phyloP scores from a whole-genome alignment of 1,284 basidiomycete genomes.

The Leccinum huronense region DNA sequence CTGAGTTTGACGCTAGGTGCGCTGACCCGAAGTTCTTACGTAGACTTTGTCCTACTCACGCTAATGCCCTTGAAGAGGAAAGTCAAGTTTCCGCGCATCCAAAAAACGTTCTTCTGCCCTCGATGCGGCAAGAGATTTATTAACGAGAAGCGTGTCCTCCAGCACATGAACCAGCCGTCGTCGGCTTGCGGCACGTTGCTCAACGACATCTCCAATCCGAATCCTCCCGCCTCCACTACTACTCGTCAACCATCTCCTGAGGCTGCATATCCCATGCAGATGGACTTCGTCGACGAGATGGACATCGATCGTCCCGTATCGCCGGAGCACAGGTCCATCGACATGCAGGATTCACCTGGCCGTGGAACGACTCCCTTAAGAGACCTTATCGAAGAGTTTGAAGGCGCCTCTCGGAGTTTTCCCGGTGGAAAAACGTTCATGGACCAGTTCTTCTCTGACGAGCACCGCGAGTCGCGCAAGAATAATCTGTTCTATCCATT shows the following conservation, averaged over 20 bases:
- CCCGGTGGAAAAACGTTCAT: not conserved
- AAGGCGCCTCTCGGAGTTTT: not conserved
- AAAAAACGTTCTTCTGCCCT: conserved; percentile 6
- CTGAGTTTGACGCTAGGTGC: not conserved
- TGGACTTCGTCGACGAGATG: not conserved
- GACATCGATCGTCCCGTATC: not conserved
- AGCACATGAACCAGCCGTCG: conserved; percentile 12
- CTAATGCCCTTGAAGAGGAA: not conserved
- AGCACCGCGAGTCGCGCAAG: not conserved
- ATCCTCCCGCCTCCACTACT: not conserved
- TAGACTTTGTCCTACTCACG: not conserved
- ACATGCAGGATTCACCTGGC: not conserved
- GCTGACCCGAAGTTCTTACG: not conserved
- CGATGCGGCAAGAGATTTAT: conserved; percentile 4
- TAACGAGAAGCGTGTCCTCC: conserved; percentile 1
- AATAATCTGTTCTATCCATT: not conserved
- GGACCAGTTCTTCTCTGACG: not conserved
- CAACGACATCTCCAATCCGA: not conserved
- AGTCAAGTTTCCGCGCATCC: not conserved
- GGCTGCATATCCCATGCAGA: not conserved
- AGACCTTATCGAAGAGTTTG: not conserved
- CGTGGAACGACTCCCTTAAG: not conserved
- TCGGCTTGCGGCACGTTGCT: not conserved
- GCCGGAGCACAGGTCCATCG: not conserved
- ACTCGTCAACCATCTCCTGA: not conserved